These are phyloP conservation scores for Echinosophora koreensis DNA, from an alignment of 306 rosid species.

Conservation along the genomic window DNA sequence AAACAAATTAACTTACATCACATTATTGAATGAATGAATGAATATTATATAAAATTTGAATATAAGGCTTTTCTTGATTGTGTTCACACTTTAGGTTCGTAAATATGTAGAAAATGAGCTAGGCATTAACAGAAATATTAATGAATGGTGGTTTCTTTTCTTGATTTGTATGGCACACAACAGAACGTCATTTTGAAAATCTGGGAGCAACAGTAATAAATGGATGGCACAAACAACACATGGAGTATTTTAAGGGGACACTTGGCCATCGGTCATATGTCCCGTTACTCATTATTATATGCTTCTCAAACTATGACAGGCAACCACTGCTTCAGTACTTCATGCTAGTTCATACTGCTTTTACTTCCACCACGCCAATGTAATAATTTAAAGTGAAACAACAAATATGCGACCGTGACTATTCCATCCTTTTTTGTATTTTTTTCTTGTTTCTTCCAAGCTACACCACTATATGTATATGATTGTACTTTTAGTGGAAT, in stretches of 20 bases:
- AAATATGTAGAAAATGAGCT: neutral
- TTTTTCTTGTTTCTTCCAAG: neutral
- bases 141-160: neutral
- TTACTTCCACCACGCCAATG: neutral
- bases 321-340: neutral
- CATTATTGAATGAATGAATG: too few species aligned
- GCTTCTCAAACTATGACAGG: slow-evolving; percentile 3
- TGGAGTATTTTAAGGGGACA: neutral
- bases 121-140: neutral
- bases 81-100: too few species aligned
- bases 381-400: neutral
- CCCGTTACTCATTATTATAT: neutral
- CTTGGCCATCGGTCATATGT: neutral
- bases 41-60: too few species aligned
- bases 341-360: neutral
- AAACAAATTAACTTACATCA: too few species aligned
- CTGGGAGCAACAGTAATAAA: neutral
- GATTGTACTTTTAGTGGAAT: slow-evolving; percentile 15
- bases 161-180: neutral
- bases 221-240: slow-evolving; percentile 7
- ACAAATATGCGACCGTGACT: neutral
- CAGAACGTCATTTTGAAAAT: neutral
- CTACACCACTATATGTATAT: slow-evolving; percentile 4
- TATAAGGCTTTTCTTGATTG: too few species aligned
- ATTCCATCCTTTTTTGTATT: neutral